Base-by-base conservation (phyloP, 2,329 filamentous ascomycete genomes). In the Alternaria gaisen region DNA sequence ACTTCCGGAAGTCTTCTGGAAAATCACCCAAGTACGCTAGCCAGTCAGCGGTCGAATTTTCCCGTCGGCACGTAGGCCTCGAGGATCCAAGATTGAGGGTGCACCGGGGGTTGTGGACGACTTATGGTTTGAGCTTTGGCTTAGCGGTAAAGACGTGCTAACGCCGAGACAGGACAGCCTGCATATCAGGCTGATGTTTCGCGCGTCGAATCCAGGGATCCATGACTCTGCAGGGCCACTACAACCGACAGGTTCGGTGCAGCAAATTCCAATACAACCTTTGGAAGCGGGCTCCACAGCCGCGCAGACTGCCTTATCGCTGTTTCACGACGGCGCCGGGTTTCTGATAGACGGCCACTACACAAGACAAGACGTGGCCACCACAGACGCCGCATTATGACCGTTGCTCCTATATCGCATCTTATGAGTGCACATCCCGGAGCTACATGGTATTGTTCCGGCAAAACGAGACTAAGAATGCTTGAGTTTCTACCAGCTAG, bases 221-320 rank as follows among this genome's bases (percentile, higher is more conserved):
- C 62, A 65, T 58, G 59, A 59, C 63, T 64, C 70, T 61, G 69
- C 64, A 67, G 61, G 56, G 53, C 60, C 60, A 61, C 61, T 65
- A 67, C 66, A 66, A 63, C 66, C 64, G 64, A 64, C 65, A 60
- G 65, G 67, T 61, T 69, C 56, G 63, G 69, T 73, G 68, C 67
- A 72, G 61, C 42, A 38, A 53, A 44, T 60, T 50, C 60, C 65
- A 62, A 64, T 53, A 64, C 58, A 58, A 61, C 51, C 64, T 66
- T 61, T 53, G 53, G 58, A 63, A 65, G 57, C 59, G 60, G 54
- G 60, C 58, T 70, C 68, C 69, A 65, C 66, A 63, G 57, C 66
- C 64, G 61, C 64, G 47, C 64, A 58, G 62, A 53, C 58, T 72
- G 68, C 75, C 75, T 79, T 79, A 79, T 79, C 77, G 71, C 69